Evolutionary conservation across 1,139 yeast species (phyloP).

Genomic region (Cylindricascospora bacillispora): DNA sequence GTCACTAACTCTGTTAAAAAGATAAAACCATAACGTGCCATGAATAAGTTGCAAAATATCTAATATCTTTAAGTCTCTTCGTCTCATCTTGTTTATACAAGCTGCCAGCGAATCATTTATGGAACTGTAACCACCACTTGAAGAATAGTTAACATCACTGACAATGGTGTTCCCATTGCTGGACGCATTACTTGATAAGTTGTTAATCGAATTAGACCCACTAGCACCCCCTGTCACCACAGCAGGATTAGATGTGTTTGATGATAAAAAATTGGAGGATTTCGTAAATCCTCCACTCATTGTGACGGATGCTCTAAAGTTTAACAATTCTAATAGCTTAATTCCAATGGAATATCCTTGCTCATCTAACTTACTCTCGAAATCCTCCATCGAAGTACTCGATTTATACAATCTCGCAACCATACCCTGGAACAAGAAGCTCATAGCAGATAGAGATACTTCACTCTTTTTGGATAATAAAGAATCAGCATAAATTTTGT

Average conservation of each 20-base stretch:
- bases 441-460: slow-evolving; percentile 25
- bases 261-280: slow-evolving; percentile 9
- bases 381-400: slow-evolving; percentile 26
- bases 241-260: slow-evolving; percentile 1
- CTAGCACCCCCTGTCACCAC: neutral
- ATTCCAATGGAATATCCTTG: slow-evolving; percentile 64
- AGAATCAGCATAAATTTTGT: slow-evolving; percentile 12
- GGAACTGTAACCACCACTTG: slow-evolving; percentile 6
- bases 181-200: slow-evolving; percentile 5
- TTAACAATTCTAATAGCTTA: slow-evolving; percentile 44
- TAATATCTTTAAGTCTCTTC: slow-evolving; percentile 55
- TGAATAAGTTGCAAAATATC: slow-evolving; percentile 79
- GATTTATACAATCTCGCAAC: slow-evolving; percentile 16
- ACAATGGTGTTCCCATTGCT: too few species aligned
- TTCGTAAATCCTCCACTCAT: slow-evolving; percentile 13
- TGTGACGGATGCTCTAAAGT: slow-evolving; percentile 35
- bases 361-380: slow-evolving; percentile 62
- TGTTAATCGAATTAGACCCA: slow-evolving; percentile 2
- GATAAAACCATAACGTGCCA: slow-evolving; percentile 65
- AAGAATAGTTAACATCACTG: too few species aligned
- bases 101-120: slow-evolving; percentile 13
- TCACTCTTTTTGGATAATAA: slow-evolving; percentile 20
- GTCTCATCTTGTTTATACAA: slow-evolving; percentile 17
- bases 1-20: slow-evolving; percentile 77
- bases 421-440: slow-evolving; percentile 23